phyloP scores from a whole-genome alignment of 495 filamentous ascomycete species.

The Penicillium atrosanguineum region DNA sequence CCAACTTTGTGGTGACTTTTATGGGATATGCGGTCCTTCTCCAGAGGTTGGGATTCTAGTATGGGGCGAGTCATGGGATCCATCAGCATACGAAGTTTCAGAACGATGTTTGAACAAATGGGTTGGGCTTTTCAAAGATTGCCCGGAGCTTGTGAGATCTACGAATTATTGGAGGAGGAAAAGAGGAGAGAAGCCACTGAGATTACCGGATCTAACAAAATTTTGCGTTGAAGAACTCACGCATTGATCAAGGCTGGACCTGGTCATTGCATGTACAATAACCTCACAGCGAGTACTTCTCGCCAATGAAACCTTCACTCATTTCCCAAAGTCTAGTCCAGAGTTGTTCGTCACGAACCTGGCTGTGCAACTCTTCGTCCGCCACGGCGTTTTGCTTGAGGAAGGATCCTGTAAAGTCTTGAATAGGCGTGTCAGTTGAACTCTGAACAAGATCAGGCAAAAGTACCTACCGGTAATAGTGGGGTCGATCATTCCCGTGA shows the following conservation, averaged over 20 bases:
- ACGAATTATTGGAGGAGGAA: conserved; percentile 25
- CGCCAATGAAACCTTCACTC: conserved; percentile 14
- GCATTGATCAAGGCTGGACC: neutral
- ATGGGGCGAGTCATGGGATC: conserved; percentile 28
- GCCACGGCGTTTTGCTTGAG: conserved; percentile 17
- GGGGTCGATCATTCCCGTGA: conserved; percentile 24
- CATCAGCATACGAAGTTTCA: conserved; percentile 21
- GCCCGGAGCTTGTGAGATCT: conserved; percentile 19
- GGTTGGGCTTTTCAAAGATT: conserved; percentile 16
- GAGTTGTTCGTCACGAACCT: conserved; percentile 14
- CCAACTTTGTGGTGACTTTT: conserved; percentile 20
- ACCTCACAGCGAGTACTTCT: conserved; percentile 3
- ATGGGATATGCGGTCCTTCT: conserved; percentile 4
- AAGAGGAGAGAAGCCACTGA: conserved; percentile 17
- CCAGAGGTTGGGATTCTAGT: conserved; percentile 13
- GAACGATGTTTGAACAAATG: conserved; percentile 16
- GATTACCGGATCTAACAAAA: neutral
- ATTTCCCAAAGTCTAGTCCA: conserved; percentile 18
- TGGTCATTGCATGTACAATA: neutral
- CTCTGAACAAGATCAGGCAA: neutral
- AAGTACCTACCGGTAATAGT: conserved; percentile 16
- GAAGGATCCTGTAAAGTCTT: conserved; percentile 11
- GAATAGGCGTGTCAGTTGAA: neutral
- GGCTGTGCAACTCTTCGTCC: conserved; percentile 18
- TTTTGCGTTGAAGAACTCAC: neutral